These are phyloP conservation scores for Plantago rigida DNA, from an alignment of 305 asterid species.

Conservation along the genomic window DNA sequence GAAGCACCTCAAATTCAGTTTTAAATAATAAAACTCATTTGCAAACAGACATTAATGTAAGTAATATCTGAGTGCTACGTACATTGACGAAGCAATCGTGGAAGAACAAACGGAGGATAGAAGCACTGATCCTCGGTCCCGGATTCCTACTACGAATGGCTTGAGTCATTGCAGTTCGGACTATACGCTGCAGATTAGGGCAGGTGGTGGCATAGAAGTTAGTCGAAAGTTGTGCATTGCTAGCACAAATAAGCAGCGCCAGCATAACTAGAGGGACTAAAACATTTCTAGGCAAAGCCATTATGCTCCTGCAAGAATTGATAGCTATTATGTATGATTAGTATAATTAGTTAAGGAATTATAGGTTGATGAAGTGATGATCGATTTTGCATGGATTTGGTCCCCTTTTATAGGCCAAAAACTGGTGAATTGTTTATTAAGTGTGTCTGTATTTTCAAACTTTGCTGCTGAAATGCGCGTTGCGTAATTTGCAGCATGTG, in stretches of 20 bases:
- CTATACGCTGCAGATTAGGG: constrained; percentile 32
- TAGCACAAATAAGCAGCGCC: constrained; percentile 15
- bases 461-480: constrained; percentile 13
- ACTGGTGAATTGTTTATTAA: too few relatives aligned
- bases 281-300: constrained; percentile 23
- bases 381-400: constrained; percentile 18
- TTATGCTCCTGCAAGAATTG: neutral
- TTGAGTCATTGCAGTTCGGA: constrained; percentile 28
- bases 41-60: too few relatives aligned
- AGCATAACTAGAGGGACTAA: constrained; percentile 5
- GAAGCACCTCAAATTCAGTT: too few relatives aligned
- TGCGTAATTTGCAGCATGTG: neutral
- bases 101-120: constrained; percentile 55
- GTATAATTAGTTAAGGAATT: too few relatives aligned
- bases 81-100: constrained; percentile 69
- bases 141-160: constrained; percentile 26
- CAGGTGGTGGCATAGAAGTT: constrained; percentile 35
- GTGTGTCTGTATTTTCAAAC: neutral
- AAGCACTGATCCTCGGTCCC: constrained; percentile 43
- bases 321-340: neutral
- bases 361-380: neutral
- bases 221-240: constrained; percentile 35
- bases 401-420: constrained; percentile 19
- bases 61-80: neutral
- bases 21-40: too few relatives aligned